A percentile compares a stretch with the other conserved stretches of the same genome.
phyloP scores from a whole-genome alignment of 129 eudicot species.

The carrot (Daucus carota) region DH1_v3.0 NC_030387.2:34949001-34949500 shows the following conservation, averaged over 20 bases:
- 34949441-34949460: neutral
- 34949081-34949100: slow-evolving; percentile 47
- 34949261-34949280: slow-evolving; percentile 36
- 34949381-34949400: slow-evolving; percentile 47
- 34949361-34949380: slow-evolving; percentile 62
- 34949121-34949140: slow-evolving; percentile 21
- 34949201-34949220: neutral
- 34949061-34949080: slow-evolving; percentile 51
- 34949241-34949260: neutral
- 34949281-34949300: slow-evolving; percentile 33
- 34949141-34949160: slow-evolving; percentile 14
- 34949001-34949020: neutral
- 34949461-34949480: neutral
- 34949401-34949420: neutral
- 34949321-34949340: slow-evolving; percentile 20
- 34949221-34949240: neutral
- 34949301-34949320: slow-evolving; percentile 2
- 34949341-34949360: slow-evolving; percentile 51
- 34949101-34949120: slow-evolving; percentile 40
- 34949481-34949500: neutral
- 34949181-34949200: slow-evolving; percentile 22
- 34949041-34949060: too few relatives aligned
- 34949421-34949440: neutral
- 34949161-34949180: slow-evolving; percentile 16
- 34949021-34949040: neutral